These are phyloP conservation scores for Exophiala calicioides DNA, from an alignment of 2,329 filamentous ascomycete genomes.

Conservation along the genomic window DNA sequence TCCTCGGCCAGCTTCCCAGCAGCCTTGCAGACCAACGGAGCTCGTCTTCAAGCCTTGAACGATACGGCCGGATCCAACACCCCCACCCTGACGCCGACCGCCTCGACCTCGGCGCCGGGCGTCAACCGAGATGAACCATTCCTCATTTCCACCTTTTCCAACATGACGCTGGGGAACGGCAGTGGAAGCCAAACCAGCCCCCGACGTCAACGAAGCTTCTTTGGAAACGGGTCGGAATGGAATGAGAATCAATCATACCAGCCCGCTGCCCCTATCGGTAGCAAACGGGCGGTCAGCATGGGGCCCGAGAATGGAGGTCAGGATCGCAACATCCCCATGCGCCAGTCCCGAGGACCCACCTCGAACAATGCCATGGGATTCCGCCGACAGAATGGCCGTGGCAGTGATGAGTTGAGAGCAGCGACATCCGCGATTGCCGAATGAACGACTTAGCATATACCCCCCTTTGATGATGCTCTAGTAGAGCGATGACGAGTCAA, in stretches of 20 bases:
- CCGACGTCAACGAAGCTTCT: slow-evolving; percentile 32
- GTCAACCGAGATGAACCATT: slow-evolving; percentile 57
- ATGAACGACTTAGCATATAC: slow-evolving; percentile 43
- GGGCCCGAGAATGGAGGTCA: slow-evolving; percentile 58
- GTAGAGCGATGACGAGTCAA: slow-evolving; percentile 32
- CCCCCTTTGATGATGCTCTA: slow-evolving; percentile 30
- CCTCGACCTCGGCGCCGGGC: slow-evolving; percentile 49
- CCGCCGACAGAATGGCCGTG: slow-evolving; percentile 63
- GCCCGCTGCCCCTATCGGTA: slow-evolving; percentile 60
- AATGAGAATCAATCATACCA: slow-evolving; percentile 31
- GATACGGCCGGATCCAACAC: slow-evolving; percentile 62
- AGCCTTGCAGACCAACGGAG: slow-evolving; percentile 63
- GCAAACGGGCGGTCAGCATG: slow-evolving; percentile 63
- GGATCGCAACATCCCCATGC: slow-evolving; percentile 58
- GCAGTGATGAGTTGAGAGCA: slow-evolving; percentile 65
- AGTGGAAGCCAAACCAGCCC: slow-evolving; percentile 44
- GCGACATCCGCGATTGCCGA: slow-evolving; percentile 63
- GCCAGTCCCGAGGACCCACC: slow-evolving; percentile 63
- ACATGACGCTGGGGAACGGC: slow-evolving; percentile 56
- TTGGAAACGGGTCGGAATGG: slow-evolving; percentile 29
- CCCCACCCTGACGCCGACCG: slow-evolving; percentile 65
- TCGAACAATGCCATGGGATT: slow-evolving; percentile 61
- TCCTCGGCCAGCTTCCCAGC: slow-evolving; percentile 86
- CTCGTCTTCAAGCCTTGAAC: slow-evolving; percentile 61
- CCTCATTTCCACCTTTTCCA: slow-evolving; percentile 64